Conservation (phyloP, 2,329 filamentous ascomycete genomes). For the Didymosphaeria variabile region DNA sequence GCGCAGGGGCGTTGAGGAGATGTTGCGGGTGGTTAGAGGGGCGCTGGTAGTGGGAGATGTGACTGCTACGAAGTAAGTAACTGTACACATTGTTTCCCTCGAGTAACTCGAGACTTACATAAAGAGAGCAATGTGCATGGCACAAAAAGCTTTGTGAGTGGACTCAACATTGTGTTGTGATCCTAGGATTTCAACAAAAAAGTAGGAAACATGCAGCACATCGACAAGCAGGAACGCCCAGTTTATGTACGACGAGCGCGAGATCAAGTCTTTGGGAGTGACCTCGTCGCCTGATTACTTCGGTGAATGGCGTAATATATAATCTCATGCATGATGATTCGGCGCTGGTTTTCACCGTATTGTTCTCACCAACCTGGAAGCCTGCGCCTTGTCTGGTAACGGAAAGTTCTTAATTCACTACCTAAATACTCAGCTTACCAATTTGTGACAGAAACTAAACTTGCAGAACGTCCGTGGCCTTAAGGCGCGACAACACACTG, state of each 20-base stretch:
- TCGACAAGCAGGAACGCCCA: not conserved
- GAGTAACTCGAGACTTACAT: not conserved
- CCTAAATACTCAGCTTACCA: not conserved
- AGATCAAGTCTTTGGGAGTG: not conserved
- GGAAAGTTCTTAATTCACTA: no score
- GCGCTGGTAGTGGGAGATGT: not conserved
- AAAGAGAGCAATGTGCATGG: not conserved
- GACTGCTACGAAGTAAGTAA: not conserved
- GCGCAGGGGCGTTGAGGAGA: conserved; percentile 23
- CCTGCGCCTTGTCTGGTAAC: not conserved
- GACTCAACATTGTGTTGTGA: not conserved
- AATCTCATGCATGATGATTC: not conserved
- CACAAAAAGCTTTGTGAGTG: not conserved
- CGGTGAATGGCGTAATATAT: not conserved
- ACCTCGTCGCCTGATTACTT: no score
- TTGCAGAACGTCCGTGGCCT: not conserved
- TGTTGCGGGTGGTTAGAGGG: not conserved
- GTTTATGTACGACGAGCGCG: not conserved
- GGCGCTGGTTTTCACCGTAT: not conserved
- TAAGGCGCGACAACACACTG: not conserved
- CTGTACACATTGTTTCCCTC: not conserved
- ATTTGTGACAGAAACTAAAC: no score
- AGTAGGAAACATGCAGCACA: not conserved
- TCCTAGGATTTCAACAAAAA: not conserved
- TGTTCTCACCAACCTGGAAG: not conserved